Base-by-base conservation (phyloP, 129 eudicot species). In the Helianthus tuberosus region DNA sequence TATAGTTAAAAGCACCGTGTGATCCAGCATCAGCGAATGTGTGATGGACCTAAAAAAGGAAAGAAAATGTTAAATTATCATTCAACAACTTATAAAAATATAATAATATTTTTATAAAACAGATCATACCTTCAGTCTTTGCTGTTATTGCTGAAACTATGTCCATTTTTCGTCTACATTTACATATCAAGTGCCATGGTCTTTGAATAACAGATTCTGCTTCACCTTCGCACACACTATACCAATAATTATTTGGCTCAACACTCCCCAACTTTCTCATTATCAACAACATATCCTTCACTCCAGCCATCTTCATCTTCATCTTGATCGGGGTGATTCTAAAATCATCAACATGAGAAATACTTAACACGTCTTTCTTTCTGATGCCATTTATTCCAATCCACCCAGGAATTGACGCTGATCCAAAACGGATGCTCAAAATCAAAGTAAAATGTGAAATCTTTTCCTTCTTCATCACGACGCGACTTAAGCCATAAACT, bases 151-250 rank as follows among this genome's bases (percentile, higher is more conserved):
- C 87, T 1, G 91, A 83, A 32, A 89, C 97, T 3, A 93, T 78
- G 41, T 93, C 97, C 96, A 88, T 83, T 69, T 90, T 79, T 69
- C 96, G 71, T 79, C 83, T 86, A 1, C 97, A 93, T 72, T 90
- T 93, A 92, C 96, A 88, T 60, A 90, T 75, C 88, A 90, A 52
- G 48, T 81, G 89, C 98, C 98, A 93, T 36, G 98, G 98, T 70
- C 93, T 79, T 66, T 86, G 80, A 58, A 90, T 83, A 11, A 86
- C 88, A 5, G 96, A 86, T 52, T 90, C 97, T 0, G 93, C 81
- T 71, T 88, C 93, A 11, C 98, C 98, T 78, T 93, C 97, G 66
- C 98, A 90, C 10, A 93, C 98, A 72, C 97, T 82, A 48, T 93
- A 88, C 98, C 97, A 90, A 68, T 88, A 93, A 75, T 90, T 90